Base-by-base conservation (phyloP, 2,329 filamentous ascomycete species). In the Aspergillus sp. region DNA sequence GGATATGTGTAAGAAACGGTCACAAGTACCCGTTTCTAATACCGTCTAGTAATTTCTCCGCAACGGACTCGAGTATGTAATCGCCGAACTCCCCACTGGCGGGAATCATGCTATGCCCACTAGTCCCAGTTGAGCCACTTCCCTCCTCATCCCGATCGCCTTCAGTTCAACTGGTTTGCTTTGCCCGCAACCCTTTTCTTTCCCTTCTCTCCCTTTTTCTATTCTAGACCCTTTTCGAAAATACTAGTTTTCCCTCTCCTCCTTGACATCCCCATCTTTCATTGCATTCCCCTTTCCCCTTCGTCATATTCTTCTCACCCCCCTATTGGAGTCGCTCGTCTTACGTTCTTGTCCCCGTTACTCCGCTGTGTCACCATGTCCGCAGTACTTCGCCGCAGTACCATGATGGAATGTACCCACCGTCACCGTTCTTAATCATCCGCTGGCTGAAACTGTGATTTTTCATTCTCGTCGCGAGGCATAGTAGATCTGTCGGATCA, bases 361-460 rank as follows among this genome's bases (percentile, higher is more conserved):
- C 15, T 47, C 53, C n/a, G 53, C 53, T 23, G 39, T 45, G 53
- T 55, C 53, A 65, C 45, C 64, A 68, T 68, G 66, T 56, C 62
- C 62, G 47, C 59, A 57, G 48, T 60, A 25, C 59, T 63, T 59
- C 63, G 63, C 61, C 51, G 57, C 55, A 59, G 53, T 63, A 51
- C 58, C 59, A 61, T 63, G 41, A 66, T 65, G 65, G 58, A 66
- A 62, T 51, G 47, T 38, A 49, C 59, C 32, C 48, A 54, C 64
- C 32, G 50, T 47, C 53, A 50, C 60, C 28, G 55, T 53, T 56
- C 58, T 13, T 68, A 63, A 62, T 55, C 43, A 21, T 52, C 52
- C 17, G 36, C 43, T 21, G 57, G 23, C 32, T 25, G 49, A 47
- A 21, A 54, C 50, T 47, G 45, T 47, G 41, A 53, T 25, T 51